Evolutionary conservation across 148 eudicot species (phyloP), one percentile per base, ranked within the genome.

Genomic region (Chenopodium album): DNA sequence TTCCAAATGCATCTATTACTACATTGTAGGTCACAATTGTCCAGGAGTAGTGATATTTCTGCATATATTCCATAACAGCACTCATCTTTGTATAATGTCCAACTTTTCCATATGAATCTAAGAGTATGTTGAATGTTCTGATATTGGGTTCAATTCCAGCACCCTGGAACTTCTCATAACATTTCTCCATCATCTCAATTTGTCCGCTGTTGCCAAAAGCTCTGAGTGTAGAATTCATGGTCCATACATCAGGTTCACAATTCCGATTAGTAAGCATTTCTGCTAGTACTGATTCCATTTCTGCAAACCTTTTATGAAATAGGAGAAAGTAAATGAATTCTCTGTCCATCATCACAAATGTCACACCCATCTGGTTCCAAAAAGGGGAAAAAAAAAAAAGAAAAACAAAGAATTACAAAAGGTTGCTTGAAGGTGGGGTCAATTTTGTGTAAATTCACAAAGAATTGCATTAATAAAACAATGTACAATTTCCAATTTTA

Each of bases 1-100:
- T 90, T 47, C 92, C 94, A 81, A 93, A 93, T 65, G 98, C 98
- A 70, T 95, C 98, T 62, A 95, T 90, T 44, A 95, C 90, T 13
- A 90, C 91, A 70, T 95, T 95, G 86, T 93, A 95, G 22, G 98
- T 95, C 13, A 93, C 90, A 3, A 91, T 76, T n/a, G 97, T 90
- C 98, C 98, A 95, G 1, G 94, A 85, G 82, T 87, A 90, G 88
- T 91, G 95, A 85, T 92, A 93, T 69, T 85, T 90, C 84, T 93
- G 94, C 98, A 95, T 95, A 89, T 89, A 93, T 78, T 92, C 92
- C 92, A 95, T 93, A 17, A 95, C 98, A 20, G 98, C 90, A 69
- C 94, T 85, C 98, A 95, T 90, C 84, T 95, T 95, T 72, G 85
- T 85, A 72, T 91, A 95, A 46, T 86, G 86, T 16, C 82, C 93